Evolutionary conservation across 1,284 basidiomycete species (phyloP), one percentile per base, ranked within the genome.

Genomic region (Cerioporus squamosus): DNA sequence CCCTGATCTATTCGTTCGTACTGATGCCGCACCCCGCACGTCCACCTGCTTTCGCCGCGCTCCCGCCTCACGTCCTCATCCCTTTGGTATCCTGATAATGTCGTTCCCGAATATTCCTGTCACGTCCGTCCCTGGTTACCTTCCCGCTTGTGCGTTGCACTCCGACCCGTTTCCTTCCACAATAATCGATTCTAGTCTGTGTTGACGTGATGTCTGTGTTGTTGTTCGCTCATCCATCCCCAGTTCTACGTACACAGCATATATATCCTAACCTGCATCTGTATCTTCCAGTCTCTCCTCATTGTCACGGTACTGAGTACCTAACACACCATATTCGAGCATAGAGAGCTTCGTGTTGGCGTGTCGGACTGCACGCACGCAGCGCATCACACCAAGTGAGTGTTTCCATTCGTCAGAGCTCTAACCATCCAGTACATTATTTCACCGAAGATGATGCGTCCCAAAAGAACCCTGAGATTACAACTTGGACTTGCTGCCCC

Each of bases 261-360:
- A 65, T 68, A 29, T 68, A 68, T 68, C 64, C 65, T 68, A 67
- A 60, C 66, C 62, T 59, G 62, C 67, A 67, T 62, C 62, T 67
- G 67, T 68, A 67, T 62, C 47, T 53, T 62, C 52, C 47, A 63
- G 61, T 46, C 54, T 40, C 59, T 46, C 39, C 29, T 51, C 64
- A 58, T 56, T 68, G 65, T 65, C 64, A 63, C 57, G 65, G 62
- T 68, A 66, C 60, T n/a, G 63, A 63, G 61, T 65, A 66, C 61
- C 63, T 65, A 66, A 66, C 63, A 62, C 55, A 60, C 55, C 10
- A 56, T 65, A 65, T 63, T 65, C 43, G 46, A 63, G 61, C 57
- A 62, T 64, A 64, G 61, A 63, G 8, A 55, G 36, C 39, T 42
- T 22, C 20, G 17, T 42, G 40, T 18, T n/a, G 40, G n/a, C 33